Conservation (phyloP, 192 early-diverging fungal species). For the Coemansia brasiliensis region DNA sequence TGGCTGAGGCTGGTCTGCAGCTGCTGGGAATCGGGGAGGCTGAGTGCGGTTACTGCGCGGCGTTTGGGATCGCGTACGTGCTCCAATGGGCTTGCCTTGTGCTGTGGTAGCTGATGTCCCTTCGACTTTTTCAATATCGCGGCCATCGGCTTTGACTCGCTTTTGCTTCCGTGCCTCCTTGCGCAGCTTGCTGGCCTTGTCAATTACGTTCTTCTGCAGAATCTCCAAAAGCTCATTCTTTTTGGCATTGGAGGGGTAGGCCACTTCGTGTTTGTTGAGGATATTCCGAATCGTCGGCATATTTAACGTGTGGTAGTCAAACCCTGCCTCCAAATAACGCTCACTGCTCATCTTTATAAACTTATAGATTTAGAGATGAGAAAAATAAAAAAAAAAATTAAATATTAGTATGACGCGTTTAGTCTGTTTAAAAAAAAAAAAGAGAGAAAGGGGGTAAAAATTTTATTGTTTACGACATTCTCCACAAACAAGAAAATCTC, state of each 20-base stretch:
- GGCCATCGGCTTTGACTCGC: slow-evolving; percentile 26
- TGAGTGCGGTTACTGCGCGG: slow-evolving; percentile 8
- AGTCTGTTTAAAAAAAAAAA: too few relatives aligned
- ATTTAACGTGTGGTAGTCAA: slow-evolving; percentile 43
- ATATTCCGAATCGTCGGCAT: slow-evolving; percentile 39
- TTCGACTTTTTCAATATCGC: slow-evolving; percentile 36
- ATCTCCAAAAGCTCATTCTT: slow-evolving; percentile 40
- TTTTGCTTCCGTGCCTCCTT: slow-evolving; percentile 33
- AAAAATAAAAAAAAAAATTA: slow-evolving; percentile 12
- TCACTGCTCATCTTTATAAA: slow-evolving; percentile 18
- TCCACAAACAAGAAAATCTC: background rate
- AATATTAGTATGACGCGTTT: slow-evolving; percentile 8
- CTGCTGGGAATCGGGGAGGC: background rate
- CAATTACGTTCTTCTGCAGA: slow-evolving; percentile 17
- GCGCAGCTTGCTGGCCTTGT: slow-evolving; percentile 34
- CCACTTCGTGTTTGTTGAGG: slow-evolving; percentile 41
- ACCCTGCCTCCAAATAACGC: slow-evolving; percentile 45
- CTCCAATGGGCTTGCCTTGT: slow-evolving; percentile 1
- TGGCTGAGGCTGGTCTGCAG: background rate
- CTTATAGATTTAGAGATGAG: background rate
- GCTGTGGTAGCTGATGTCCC: slow-evolving; percentile 3
- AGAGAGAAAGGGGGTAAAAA: background rate
- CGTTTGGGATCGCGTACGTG: slow-evolving; percentile 20
- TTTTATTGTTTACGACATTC: slow-evolving; percentile 6
- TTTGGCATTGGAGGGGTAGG: slow-evolving; percentile 43